Evolutionary conservation across 2,329 filamentous ascomycete species (phyloP).

Genomic region (Botrytis byssoidea): DNA sequence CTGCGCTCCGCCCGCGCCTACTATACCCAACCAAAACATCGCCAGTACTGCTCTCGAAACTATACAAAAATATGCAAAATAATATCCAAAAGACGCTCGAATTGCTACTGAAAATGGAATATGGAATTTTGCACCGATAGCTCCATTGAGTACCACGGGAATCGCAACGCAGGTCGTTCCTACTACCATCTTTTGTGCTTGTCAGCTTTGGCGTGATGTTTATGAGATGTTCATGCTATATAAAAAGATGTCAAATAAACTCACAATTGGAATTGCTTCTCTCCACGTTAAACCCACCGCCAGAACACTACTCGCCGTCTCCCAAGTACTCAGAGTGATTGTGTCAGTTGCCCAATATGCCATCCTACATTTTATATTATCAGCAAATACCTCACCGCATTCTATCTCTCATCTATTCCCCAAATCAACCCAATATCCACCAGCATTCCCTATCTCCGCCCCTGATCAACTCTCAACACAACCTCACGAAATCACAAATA

Average conservation of each 20-base stretch:
- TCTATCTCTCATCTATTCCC: neutral
- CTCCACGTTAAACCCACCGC: constrained; percentile 53
- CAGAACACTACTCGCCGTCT: constrained; percentile 50
- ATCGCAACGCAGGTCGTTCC: constrained; percentile 60
- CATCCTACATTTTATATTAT: constrained; percentile 30
- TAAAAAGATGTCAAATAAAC: constrained; percentile 25
- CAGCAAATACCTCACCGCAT: neutral
- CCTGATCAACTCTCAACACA: neutral
- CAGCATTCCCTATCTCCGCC: neutral
- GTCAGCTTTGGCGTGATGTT: neutral
- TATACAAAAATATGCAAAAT: constrained; percentile 44
- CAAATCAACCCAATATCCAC: neutral
- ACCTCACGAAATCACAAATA: neutral
- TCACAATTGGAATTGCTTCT: constrained; percentile 48
- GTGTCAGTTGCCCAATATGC: constrained; percentile 44
- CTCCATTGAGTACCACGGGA: constrained; percentile 49
- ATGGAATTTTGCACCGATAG: constrained; percentile 47
- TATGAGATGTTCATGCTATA: too few species aligned
- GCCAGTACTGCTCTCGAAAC: constrained; percentile 46
- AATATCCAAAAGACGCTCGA: constrained; percentile 48
- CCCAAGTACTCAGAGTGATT: constrained; percentile 49
- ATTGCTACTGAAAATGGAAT: constrained; percentile 49
- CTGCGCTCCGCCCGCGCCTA: constrained; percentile 62
- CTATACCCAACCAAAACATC: constrained; percentile 62
- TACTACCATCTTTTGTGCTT: constrained; percentile 49